phyloP scores from a whole-genome alignment of 2,329 filamentous ascomycete species.

The Rhexocercosporidium sp. region DNA sequence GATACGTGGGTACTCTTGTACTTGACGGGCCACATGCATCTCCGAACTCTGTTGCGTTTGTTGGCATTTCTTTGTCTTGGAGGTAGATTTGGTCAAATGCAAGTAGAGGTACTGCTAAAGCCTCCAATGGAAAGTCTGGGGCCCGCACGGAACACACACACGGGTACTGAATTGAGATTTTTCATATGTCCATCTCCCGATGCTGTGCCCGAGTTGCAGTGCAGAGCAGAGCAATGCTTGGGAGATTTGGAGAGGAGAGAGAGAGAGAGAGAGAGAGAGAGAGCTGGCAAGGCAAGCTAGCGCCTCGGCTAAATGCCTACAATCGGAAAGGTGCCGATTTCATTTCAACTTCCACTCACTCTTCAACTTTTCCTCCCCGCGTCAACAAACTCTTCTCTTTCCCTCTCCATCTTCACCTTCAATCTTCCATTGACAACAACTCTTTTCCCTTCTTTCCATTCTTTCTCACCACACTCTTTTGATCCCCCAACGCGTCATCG shows the following conservation, averaged over 20 bases:
- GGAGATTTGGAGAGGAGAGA: not conserved
- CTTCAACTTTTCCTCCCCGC: not conserved
- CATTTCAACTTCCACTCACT: not conserved
- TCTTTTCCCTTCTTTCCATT: constrained; percentile 12
- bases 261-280: not conserved
- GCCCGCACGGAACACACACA: not conserved
- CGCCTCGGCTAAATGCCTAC: not conserved
- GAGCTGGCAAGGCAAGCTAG: not conserved
- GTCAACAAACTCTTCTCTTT: constrained; percentile 8
- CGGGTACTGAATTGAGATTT: too few relatives aligned
- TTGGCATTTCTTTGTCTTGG: not conserved
- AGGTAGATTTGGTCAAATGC: too few relatives aligned
- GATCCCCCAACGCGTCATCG: constrained; percentile 2
- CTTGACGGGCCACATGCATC: not conserved
- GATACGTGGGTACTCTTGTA: not conserved
- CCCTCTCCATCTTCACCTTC: constrained; percentile 10
- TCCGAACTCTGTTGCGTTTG: not conserved
- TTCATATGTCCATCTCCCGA: too few relatives aligned
- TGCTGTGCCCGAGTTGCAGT: not conserved
- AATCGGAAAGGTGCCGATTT: constrained; percentile 1
- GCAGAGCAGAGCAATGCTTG: not conserved
- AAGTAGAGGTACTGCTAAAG: too few relatives aligned
- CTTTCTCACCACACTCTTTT: constrained; percentile 20
- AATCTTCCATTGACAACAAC: constrained; percentile 2
- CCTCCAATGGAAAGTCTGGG: not conserved